These are phyloP conservation scores for Wickerhamiella musiphila DNA, from an alignment of 805 yeast species.

Conservation along the genomic window DNA sequence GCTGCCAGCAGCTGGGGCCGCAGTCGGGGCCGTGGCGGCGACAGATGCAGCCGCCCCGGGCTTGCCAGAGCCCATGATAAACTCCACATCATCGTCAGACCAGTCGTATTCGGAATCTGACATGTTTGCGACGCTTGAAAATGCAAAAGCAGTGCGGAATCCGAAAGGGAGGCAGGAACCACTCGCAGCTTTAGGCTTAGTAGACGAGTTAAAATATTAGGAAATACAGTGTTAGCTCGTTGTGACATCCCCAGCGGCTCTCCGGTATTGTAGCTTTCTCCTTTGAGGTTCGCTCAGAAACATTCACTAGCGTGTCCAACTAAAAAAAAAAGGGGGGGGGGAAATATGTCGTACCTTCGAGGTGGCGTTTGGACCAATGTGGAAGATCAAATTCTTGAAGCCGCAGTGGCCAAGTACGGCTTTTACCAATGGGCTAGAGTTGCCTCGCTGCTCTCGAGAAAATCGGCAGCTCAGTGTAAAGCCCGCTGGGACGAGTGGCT, in stretches of 20 bases:
- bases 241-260: too few relatives aligned
- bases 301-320: too few relatives aligned
- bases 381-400: slow-evolving; percentile 72
- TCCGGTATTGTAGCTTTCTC: too few relatives aligned
- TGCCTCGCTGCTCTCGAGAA: slow-evolving; percentile 66
- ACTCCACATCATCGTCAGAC: slow-evolving; percentile 1
- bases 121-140: too few relatives aligned
- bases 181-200: too few relatives aligned
- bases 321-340: too few relatives aligned
- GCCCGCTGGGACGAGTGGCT: slow-evolving; percentile 85
- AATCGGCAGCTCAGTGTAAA: slow-evolving; percentile 81
- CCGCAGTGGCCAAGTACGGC: slow-evolving; percentile 88
- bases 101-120: not conserved
- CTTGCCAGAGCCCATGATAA: not conserved
- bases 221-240: too few relatives aligned
- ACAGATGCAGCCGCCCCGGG: slow-evolving; percentile 1
- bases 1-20: slow-evolving; percentile 13
- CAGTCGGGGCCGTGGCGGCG: slow-evolving; percentile 12
- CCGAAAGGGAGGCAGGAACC: too few relatives aligned
- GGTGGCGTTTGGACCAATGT: slow-evolving; percentile 84
- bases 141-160: too few relatives aligned
- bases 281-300: too few relatives aligned
- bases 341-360: slow-evolving; percentile 59
- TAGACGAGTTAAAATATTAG: too few relatives aligned
- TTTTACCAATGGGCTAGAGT: slow-evolving; percentile 89